Evolutionary conservation across 768 basidiomycete genomes (phyloP).

Genomic region (Phanerochaete sordida): DNA sequence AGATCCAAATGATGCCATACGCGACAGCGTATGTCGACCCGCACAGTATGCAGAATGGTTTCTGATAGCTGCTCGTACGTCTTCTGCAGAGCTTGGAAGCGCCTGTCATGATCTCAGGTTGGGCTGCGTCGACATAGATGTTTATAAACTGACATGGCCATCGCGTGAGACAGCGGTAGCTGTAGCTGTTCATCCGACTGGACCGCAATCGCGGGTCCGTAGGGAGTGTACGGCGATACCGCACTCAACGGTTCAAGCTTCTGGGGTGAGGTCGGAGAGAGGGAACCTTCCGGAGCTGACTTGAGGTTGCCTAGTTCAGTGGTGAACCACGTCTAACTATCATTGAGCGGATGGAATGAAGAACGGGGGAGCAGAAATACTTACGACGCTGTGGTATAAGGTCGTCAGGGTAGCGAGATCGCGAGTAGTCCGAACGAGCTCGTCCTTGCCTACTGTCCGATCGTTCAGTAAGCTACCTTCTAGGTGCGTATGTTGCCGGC

Average conservation of each 20-base stretch:
- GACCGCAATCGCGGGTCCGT: conserved; percentile 38
- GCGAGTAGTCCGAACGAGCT: conserved; percentile 68
- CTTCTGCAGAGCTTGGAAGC: conserved; percentile 85
- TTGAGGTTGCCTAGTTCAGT: conserved; percentile 67
- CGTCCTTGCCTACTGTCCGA: conserved; percentile 48
- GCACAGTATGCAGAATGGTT: conserved; percentile 81
- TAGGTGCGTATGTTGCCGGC: conserved; percentile 74
- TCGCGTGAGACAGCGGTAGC: conserved; percentile 82
- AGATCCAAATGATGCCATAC: conserved; percentile 77
- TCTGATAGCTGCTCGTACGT: conserved; percentile 89
- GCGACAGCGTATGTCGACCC: conserved; percentile 85
- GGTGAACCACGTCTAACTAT: conserved; percentile 78
- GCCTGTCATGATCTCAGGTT: conserved; percentile 42
- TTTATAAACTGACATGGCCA: conserved; percentile 74
- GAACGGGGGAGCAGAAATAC: conserved; percentile 25
- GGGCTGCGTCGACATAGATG: not conserved
- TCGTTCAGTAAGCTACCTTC: conserved; percentile 67
- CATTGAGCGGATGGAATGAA: conserved; percentile 4
- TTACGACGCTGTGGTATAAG: conserved; percentile 83
- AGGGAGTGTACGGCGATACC: conserved; percentile 39
- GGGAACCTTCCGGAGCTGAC: conserved; percentile 49
- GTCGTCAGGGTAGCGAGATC: conserved; percentile 74
- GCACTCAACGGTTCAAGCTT: conserved; percentile 49
- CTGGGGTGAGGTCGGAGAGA: conserved; percentile 49
- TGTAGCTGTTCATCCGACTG: conserved; percentile 47